Evolutionary conservation across 2,329 filamentous ascomycete species (phyloP), one percentile per base, ranked within the genome.

Genomic region (Lasiodiplodia theobromae): DNA sequence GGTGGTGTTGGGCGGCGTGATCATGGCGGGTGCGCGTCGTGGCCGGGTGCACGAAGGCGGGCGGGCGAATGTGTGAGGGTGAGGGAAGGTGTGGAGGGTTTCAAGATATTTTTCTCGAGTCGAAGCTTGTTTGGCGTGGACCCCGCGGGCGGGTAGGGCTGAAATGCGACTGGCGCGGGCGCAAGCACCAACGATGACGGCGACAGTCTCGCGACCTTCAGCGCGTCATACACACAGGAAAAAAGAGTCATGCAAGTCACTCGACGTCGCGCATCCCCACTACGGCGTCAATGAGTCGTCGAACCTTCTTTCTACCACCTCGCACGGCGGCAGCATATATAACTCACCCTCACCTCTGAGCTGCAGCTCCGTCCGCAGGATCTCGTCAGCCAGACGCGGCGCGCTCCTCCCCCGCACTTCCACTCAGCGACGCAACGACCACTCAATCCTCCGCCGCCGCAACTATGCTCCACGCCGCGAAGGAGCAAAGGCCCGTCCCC

Each of bases 401-500:
- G 44, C 25, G 5, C 28, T 28, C 1, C 28, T 66, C n/a, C 16
- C 6, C 40, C 16, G 3, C 40, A 18, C 40, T 8, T 23, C 12
- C 5, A 49, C 2, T 34, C 40, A 47, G 16, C 5, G 16, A 28
- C 28, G 28, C 40, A 18, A 47, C 16, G 16, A 16, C 16, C 44
- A 47, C 40, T 16, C 40, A n/a, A 28, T 28, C 4, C 28, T 6
- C 28, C 28, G 25, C 25, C 25, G 10, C 57, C 34, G 8, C 31
- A 31, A 21, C 40, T 6, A 63, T 63, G 58, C 44, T 63, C 11
- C 58, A 63, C 58, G 21, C 23, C 25, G 58, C 58, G 3, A 34
- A 51, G 7, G 16, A 49, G n/a, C 44, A 60, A 8, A 18, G 12
- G 11, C 57, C 37, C 37, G 57, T 47, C 57, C 57, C 38, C 57